Conservation (phyloP, 352 stramenopile species). For the Phytophthora melonis region DNA sequence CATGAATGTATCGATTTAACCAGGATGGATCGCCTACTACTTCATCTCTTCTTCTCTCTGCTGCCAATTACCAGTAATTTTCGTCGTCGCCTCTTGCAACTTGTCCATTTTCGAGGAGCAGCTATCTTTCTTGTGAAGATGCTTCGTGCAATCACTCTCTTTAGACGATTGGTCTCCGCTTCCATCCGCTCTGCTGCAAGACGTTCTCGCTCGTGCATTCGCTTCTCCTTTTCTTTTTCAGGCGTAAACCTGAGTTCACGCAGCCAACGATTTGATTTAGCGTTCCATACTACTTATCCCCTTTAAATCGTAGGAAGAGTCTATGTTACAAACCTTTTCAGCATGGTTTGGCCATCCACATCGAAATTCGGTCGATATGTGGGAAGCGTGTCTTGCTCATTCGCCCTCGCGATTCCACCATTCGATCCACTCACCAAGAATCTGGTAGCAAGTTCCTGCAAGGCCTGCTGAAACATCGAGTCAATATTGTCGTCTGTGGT, state of each 20-base stretch:
- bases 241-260: constrained; percentile 47
- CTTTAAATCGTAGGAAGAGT: no score
- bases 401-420: no score
- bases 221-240: constrained; percentile 77
- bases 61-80: constrained; percentile 56
- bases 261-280: no score
- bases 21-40: constrained; percentile 40
- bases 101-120: constrained; percentile 33
- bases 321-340: neutral
- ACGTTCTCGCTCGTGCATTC: constrained; percentile 66
- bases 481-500: no score
- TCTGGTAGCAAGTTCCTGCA: no score
- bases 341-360: no score
- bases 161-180: constrained; percentile 69
- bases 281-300: neutral
- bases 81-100: constrained; percentile 61
- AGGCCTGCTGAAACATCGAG: no score
- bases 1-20: no score
- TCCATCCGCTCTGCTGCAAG: constrained; percentile 62
- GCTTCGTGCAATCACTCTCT: constrained; percentile 70
- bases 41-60: constrained; percentile 67
- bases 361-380: no score
- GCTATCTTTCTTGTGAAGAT: constrained; percentile 33
- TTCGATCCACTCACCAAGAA: no score
- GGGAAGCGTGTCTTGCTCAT: no score